Evolutionary conservation across 306 rosid species (phyloP), one percentile per base, ranked within the genome.

Genomic region (Gleditsia sinensis): DNA sequence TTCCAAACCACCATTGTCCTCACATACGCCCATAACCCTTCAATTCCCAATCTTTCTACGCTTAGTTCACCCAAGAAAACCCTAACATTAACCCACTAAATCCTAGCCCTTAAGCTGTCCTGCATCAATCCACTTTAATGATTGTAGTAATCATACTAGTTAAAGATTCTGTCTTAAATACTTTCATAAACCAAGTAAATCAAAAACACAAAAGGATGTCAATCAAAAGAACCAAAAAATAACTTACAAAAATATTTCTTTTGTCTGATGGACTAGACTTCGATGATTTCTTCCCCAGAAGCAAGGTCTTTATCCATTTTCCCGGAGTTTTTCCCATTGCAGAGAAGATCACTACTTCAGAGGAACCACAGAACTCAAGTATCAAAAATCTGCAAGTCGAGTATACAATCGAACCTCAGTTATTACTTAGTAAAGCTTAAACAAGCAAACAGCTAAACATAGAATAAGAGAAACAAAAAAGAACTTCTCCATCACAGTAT

Each of bases 261-360:
- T 86, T 82, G 80, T 84, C 90, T 0, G 90, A 82, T 37, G 84
- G 74, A 72, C 82, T 83, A 57, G 90, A 77, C 83, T 91, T 93
- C 12, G 94, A 78, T 0, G 96, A 84, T 80, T 91, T 94, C 89
- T 89, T 94, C 78, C 96, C 94, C 39, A 81, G 82, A 34, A 94
- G 80, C n/a, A 93, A 85, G 42, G 75, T 82, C 87, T 66, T 91
- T 83, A 94, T 72, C 98, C 98, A 94, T 85, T 91, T 94, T 42
- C 86, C 97, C 8, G 96, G 97, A 40, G 96, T 89, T 83, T 84
- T 91, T 48, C 96, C 96, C 98, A 94, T 93, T 61, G 51, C 77
- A 23, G 58, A 16, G 51, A 28, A 72, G 69, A 56, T 61, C 45
- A 49, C 16, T 50, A 58, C 45, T 78, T 76, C 54, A 73, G 50